Conservation (phyloP, 2,329 filamentous ascomycete species). For the Fusarium abutilonis region DNA sequence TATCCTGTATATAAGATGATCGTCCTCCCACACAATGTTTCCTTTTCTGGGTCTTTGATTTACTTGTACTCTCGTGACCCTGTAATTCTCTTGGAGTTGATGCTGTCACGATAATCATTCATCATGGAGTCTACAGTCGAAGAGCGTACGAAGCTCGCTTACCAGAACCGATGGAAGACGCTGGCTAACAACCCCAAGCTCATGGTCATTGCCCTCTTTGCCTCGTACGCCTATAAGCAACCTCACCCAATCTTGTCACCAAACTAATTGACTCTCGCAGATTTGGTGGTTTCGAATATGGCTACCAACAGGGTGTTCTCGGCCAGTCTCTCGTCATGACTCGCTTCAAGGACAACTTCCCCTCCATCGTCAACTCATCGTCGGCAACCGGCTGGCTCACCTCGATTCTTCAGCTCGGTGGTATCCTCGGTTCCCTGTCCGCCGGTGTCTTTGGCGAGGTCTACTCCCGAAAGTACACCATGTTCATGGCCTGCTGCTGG, state of each 20-base stretch:
- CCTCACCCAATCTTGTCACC: too few species aligned
- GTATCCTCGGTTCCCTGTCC: constrained; percentile 59
- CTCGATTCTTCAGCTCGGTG: constrained; percentile 61
- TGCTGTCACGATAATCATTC: background rate
- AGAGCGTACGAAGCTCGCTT: constrained; percentile 35
- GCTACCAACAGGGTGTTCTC: constrained; percentile 62
- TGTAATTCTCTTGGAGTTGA: background rate
- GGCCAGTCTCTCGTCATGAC: constrained; percentile 64
- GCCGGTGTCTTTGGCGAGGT: constrained; percentile 60
- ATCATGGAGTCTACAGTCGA: constrained; percentile 33
- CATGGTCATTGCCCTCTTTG: constrained; percentile 41
- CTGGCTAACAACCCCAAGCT: constrained; percentile 40
- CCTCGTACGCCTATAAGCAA: constrained; percentile 29
- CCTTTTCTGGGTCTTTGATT: background rate
- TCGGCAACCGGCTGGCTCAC: constrained; percentile 62
- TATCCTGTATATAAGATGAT: constrained; percentile 12
- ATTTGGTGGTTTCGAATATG: constrained; percentile 42
- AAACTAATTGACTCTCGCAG: constrained; percentile 6
- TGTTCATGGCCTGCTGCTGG: constrained; percentile 60
- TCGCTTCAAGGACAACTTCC: constrained; percentile 61
- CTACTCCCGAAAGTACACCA: constrained; percentile 62
- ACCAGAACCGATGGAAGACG: constrained; percentile 41
- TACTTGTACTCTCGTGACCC: background rate
- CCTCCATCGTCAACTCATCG: constrained; percentile 57
- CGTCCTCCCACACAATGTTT: background rate